Conservation (phyloP, 2,329 filamentous ascomycete genomes). For the Fonsecaea multimorphosa region DNA sequence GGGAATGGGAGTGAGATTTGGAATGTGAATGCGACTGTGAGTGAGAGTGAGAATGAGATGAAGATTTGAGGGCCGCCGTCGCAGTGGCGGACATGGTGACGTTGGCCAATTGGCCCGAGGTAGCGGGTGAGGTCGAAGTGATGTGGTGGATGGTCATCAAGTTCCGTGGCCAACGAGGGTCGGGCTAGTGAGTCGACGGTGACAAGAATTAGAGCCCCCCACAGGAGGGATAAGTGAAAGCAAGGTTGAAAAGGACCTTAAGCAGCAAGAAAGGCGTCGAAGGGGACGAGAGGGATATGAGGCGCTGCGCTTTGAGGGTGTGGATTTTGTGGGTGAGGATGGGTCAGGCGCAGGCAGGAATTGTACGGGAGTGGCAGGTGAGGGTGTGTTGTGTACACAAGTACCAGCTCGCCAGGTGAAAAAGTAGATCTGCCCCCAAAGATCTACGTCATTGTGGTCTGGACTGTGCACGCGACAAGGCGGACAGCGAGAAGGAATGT, state of each 20-base stretch:
- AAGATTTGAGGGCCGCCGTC: constrained; percentile 39
- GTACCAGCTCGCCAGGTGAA: background rate
- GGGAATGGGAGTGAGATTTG: constrained; percentile 35
- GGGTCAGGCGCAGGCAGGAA: constrained; percentile 19
- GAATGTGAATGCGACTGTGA: constrained; percentile 36
- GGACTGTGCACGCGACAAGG: constrained; percentile 34
- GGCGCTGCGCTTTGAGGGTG: background rate
- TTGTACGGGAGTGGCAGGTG: background rate
- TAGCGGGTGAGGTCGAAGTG: constrained; percentile 21
- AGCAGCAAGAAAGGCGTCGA: background rate
- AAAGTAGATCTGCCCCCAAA: constrained; percentile 11
- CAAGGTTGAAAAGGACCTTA: background rate
- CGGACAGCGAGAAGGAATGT: constrained; percentile 14
- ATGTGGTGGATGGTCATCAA: constrained; percentile 26
- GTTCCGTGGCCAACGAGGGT: background rate
- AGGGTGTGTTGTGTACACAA: background rate
- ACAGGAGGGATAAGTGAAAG: background rate
- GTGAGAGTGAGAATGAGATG: constrained; percentile 36
- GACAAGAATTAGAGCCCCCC: background rate
- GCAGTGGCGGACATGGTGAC: constrained; percentile 41
- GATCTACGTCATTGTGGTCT: constrained; percentile 34
- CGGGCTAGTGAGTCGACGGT: background rate
- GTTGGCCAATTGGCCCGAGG: constrained; percentile 15
- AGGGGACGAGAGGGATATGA: background rate
- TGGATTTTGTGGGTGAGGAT: constrained; percentile 1